Evolutionary conservation across 179 eudicot genomes (phyloP).

Genomic region (Camellia oleifera): DNA sequence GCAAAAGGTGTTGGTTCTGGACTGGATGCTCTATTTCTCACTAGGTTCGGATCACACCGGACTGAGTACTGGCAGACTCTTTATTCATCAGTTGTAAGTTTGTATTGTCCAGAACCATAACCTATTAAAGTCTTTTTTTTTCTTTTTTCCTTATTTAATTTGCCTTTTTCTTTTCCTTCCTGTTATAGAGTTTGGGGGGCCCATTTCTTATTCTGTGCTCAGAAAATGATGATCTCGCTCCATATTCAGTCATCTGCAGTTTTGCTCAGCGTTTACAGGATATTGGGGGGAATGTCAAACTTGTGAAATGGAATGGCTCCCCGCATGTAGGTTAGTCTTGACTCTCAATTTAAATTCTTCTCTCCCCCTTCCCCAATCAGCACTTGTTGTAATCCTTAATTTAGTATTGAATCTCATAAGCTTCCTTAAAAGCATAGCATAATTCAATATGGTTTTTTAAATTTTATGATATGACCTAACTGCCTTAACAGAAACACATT

Average conservation of each 20-base stretch:
- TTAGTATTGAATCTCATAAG: not conserved
- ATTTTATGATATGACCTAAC: not conserved
- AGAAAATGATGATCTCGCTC: slow-evolving; percentile 53
- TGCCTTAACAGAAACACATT: not conserved
- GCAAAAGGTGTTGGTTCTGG: slow-evolving; percentile 51
- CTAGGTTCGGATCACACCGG: slow-evolving; percentile 47
- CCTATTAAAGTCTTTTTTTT: not conserved
- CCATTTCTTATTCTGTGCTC: slow-evolving; percentile 58
- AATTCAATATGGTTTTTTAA: not conserved
- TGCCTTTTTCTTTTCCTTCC: slow-evolving; percentile 5
- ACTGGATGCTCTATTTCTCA: slow-evolving; percentile 56
- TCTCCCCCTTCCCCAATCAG: not conserved
- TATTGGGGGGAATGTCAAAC: slow-evolving; percentile 46
- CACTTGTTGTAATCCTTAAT: not conserved
- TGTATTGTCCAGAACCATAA: not conserved
- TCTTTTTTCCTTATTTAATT: not conserved
- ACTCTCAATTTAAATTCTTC: not conserved
- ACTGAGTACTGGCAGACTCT: slow-evolving; percentile 53
- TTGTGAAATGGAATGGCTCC: slow-evolving; percentile 44
- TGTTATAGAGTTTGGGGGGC: slow-evolving; percentile 38
- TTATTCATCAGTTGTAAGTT: slow-evolving; percentile 58
- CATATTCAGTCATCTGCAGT: slow-evolving; percentile 33
- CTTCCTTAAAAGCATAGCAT: not conserved
- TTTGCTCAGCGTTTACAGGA: slow-evolving; percentile 50
- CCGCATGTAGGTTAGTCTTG: slow-evolving; percentile 38